phyloP scores from a whole-genome alignment of 768 basidiomycete species.

The Tylopilus rubrobrunneus region DNA sequence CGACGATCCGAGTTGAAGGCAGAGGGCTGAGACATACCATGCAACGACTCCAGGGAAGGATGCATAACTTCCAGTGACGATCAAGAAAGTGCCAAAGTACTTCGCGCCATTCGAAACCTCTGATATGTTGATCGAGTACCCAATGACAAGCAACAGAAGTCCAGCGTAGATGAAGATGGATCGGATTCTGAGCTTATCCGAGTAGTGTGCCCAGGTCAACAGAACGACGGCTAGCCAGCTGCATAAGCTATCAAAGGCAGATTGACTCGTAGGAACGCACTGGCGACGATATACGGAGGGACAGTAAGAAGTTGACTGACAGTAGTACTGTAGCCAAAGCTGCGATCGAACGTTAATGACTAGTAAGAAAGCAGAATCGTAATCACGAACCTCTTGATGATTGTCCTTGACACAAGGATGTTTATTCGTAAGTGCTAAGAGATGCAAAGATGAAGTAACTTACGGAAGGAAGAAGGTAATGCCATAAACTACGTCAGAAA shows the following conservation, averaged over 20 bases:
- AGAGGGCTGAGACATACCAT: conserved; percentile 42
- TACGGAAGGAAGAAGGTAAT: conserved; percentile 70
- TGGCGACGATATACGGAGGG: conserved; percentile 61
- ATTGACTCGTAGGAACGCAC: conserved; percentile 35
- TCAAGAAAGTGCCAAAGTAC: conserved; percentile 72
- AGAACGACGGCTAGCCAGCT: conserved; percentile 44
- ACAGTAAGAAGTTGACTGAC: conserved; percentile 65
- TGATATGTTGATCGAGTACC: conserved; percentile 64
- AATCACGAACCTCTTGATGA: conserved; percentile 45
- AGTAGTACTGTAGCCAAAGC: conserved; percentile 55
- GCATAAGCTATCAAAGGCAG: neutral
- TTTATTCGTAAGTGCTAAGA: neutral
- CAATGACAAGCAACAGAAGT: conserved; percentile 48
- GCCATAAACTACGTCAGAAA: conserved; percentile 49
- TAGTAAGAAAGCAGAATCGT: neutral
- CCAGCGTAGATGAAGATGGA: conserved; percentile 56
- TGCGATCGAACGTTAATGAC: conserved; percentile 20
- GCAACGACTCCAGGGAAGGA: conserved; percentile 56
- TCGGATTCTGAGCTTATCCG: conserved; percentile 53
- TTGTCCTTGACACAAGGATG: conserved; percentile 39
- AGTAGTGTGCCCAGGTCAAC: conserved; percentile 50
- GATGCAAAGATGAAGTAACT: conserved; percentile 25
- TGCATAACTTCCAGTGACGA: conserved; percentile 56
- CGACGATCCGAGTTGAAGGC: neutral
- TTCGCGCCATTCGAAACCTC: conserved; percentile 49